Evolutionary conservation across 768 basidiomycete genomes (phyloP).

Genomic region (Amanita inopinata): DNA sequence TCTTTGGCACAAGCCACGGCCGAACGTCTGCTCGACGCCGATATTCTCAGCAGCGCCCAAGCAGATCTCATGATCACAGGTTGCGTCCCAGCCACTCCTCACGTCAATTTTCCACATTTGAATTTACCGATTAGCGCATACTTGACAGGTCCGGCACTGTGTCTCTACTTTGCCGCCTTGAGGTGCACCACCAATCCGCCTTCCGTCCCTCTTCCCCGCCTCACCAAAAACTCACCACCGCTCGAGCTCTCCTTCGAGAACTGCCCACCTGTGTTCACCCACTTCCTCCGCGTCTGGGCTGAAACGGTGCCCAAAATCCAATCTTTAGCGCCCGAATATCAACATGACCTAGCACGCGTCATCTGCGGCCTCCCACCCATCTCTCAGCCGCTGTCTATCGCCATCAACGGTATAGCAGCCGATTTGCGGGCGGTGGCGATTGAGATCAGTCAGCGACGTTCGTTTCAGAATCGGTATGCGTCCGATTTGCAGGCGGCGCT

Average conservation of each 20-base stretch:
- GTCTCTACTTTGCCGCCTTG: slow-evolving; percentile 78
- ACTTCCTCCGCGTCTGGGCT: slow-evolving; percentile 70
- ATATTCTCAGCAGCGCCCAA: slow-evolving; percentile 69
- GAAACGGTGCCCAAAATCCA: slow-evolving; percentile 58
- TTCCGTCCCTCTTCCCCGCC: slow-evolving; percentile 68
- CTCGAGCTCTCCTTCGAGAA: slow-evolving; percentile 54
- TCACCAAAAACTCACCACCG: slow-evolving; percentile 34
- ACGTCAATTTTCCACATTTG: not conserved
- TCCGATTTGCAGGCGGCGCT: slow-evolving; percentile 70
- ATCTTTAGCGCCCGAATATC: slow-evolving; percentile 45
- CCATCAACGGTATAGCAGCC: slow-evolving; percentile 56
- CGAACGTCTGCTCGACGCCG: slow-evolving; percentile 63
- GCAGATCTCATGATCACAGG: slow-evolving; percentile 83
- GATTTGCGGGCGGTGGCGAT: slow-evolving; percentile 81
- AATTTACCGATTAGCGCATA: not conserved
- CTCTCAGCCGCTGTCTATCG: slow-evolving; percentile 26
- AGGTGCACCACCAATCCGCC: slow-evolving; percentile 68
- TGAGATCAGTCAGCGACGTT: slow-evolving; percentile 75
- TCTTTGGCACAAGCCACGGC: slow-evolving; percentile 71
- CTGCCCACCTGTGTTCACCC: slow-evolving; percentile 58
- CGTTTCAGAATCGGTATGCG: slow-evolving; percentile 76
- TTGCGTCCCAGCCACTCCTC: slow-evolving; percentile 13
- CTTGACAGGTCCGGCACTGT: slow-evolving; percentile 60
- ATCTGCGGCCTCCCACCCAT: slow-evolving; percentile 59
- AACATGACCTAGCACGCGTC: slow-evolving; percentile 75